Evolutionary conservation across 1,284 basidiomycete species (phyloP), one percentile per base, ranked within the genome.

Genomic region (Polyporus tsugae): DNA sequence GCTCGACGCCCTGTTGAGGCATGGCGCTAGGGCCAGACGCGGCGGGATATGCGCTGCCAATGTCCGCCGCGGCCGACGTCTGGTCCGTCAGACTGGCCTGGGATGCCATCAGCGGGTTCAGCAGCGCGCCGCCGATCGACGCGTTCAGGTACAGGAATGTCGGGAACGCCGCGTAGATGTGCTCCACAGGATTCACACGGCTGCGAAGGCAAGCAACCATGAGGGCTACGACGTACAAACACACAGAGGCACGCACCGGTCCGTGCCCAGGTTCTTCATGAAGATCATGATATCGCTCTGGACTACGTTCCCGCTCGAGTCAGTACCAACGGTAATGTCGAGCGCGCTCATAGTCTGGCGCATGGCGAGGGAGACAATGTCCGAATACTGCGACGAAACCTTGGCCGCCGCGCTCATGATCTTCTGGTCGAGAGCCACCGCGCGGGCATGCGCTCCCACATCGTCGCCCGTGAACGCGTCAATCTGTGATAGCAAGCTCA

Each of bases 121-220:
- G 77, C 1, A 87, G 77, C n/a, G 77, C 75, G 0, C 80, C 80
- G 4, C 77, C 81, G 44, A 84, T 74, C 11, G 78, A 79, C 1
- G 86, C 74, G 63, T 86, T 86, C 64, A 86, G 69, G 70, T 84
- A 86, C 39, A 88, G 71, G 41, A 83, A 80, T 4, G 82, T 78
- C 0, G 87, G 86, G 60, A 85, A 82, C 0, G 85, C 78, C 0
- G 84, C 80, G 67, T 83, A 87, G 7, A 89, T 75, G 3, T 80
- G 79, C 66, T 88, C 86, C 5, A 86, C 84, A 1, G 86, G 82
- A 68, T 84, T 87, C 7, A 76, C 72, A 19, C 76, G 73, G 19
- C 76, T 76, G 52, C 0, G n/a, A 61, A 25, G 6, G 25, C 25
- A 25, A 5, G 25, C 19, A 19, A 29, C 17, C 49, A 52, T 52